Evolutionary conservation across 169 alveolate genomes (phyloP), one percentile per base, ranked within the genome.

Genomic region (Besnoitia besnoiti): DNA sequence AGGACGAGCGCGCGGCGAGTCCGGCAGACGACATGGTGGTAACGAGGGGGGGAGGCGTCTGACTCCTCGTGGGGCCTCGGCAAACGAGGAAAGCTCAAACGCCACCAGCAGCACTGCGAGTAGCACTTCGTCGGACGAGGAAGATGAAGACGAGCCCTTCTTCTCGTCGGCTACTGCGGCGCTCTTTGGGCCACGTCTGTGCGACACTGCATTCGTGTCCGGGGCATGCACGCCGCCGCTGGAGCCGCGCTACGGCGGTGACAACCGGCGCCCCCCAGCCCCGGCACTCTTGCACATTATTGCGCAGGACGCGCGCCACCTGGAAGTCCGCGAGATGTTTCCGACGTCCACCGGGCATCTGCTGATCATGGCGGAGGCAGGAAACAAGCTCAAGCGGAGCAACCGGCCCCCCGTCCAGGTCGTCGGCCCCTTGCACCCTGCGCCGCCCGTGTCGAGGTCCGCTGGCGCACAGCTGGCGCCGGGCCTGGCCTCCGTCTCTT

Each of bases 261-360:
- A n/a, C 46, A 42, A 14, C 19, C 3, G 21, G 85, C 55, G 35
- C 14, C 3, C 49, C 7, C 55, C 59, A 24, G 19, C 59, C 42
- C 77, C 94, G 42, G 88, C 62, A 59, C 85, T 67, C 46, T 47
- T 91, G 0, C 88, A 80, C 37, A 82, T 62, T 37, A 91, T 91
- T 51, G 37, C 90, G 39, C 94, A 91, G 46, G 94, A 91, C 73
- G 94, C 94, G 12, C 85, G 94, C 42, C 94, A 91, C 39, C 73
- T 91, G 49, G 94, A 91, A 61, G 94, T 91, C 46, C 94, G 94
- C 37, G 94, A 91, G 61, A 89, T 80, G 49, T 44, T 91, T 24
- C 90, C 91, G 44, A 80, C 94, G 39, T 7, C 91, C 35, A 77
- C 87, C 59, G 87, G 87, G 33, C 87, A 77, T 30, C 59, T 77